These are phyloP conservation scores for Fraxinus americana DNA, from an alignment of 257 asterid genomes.

Conservation along the genomic window DNA sequence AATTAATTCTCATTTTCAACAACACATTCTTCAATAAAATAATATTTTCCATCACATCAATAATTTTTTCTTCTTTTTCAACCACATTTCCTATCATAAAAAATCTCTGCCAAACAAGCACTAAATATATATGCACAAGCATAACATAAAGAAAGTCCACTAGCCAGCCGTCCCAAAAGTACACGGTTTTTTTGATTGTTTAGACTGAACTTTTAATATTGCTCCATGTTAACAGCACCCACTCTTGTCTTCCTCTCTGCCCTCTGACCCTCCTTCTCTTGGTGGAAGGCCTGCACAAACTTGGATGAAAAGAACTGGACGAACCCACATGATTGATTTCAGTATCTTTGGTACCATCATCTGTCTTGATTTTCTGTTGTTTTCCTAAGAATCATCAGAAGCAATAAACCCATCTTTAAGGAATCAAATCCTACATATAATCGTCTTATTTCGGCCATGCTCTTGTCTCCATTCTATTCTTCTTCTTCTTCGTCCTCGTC, in stretches of 20 bases:
- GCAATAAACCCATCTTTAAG: conserved; percentile 30
- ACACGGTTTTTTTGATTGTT: conserved; percentile 66
- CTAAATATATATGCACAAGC: not conserved
- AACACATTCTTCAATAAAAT: no score
- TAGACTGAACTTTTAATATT: conserved; percentile 60
- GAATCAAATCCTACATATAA: conserved; percentile 30
- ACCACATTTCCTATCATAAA: no score
- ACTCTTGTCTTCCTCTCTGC: conserved; percentile 33
- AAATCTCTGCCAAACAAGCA: no score
- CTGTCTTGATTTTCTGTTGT: conserved; percentile 20
- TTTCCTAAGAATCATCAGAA: conserved; percentile 43
- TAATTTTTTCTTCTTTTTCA: no score
- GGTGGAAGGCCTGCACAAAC: conserved; percentile 52
- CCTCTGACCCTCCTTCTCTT: conserved; percentile 21
- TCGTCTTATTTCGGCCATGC: conserved; percentile 50
- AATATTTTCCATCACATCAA: no score
- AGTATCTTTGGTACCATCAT: conserved; percentile 40
- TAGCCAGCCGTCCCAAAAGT: conserved; percentile 81
- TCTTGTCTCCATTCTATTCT: conserved; percentile 31
- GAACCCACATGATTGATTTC: conserved; percentile 54
- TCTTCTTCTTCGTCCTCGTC: not conserved
- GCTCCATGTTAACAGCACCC: conserved; percentile 85
- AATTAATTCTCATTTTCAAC: no score
- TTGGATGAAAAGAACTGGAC: conserved; percentile 35
- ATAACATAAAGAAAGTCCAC: conserved; percentile 58